Evolutionary conservation across 257 asterid genomes (phyloP).

Genomic region (Primulina tabacum): DNA sequence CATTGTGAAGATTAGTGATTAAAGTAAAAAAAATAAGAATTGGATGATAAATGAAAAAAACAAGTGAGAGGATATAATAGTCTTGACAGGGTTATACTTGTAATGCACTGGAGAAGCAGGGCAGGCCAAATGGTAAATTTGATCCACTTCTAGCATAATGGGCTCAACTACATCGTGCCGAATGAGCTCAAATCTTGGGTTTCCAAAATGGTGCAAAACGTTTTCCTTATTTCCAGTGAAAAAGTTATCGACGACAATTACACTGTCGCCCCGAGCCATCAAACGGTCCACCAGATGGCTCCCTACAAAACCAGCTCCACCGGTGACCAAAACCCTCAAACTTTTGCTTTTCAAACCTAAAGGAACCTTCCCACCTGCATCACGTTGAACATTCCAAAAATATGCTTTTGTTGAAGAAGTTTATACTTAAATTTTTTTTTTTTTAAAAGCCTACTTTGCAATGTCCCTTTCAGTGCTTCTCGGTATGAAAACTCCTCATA

Average conservation of each 20-base stretch:
- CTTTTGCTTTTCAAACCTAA: slow-evolving; percentile 59
- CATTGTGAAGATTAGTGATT: slow-evolving; percentile 1
- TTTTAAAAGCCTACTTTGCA: too few species aligned
- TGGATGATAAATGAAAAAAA: neutral
- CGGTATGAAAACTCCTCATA: too few species aligned
- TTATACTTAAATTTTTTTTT: too few species aligned
- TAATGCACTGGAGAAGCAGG: slow-evolving; percentile 96
- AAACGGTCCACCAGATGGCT: slow-evolving; percentile 87
- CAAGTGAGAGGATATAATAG: slow-evolving; percentile 67
- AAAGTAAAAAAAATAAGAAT: neutral
- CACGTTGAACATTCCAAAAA: neutral
- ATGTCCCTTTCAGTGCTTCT: too few species aligned
- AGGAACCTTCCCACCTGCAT: slow-evolving; percentile 69
- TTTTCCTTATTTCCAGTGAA: slow-evolving; percentile 79
- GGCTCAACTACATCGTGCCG: slow-evolving; percentile 93
- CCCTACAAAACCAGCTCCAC: slow-evolving; percentile 94
- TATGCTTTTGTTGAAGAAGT: neutral
- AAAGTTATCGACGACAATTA: slow-evolving; percentile 74
- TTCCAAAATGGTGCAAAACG: slow-evolving; percentile 58
- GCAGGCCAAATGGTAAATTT: slow-evolving; percentile 90
- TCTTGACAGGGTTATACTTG: slow-evolving; percentile 90
- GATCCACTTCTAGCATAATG: slow-evolving; percentile 81
- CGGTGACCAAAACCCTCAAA: slow-evolving; percentile 72
- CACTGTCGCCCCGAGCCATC: slow-evolving; percentile 77
- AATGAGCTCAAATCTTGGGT: slow-evolving; percentile 73